Base-by-base conservation (phyloP, 257 asterid genomes). In the Dorcoceras hygrometricum region DNA sequence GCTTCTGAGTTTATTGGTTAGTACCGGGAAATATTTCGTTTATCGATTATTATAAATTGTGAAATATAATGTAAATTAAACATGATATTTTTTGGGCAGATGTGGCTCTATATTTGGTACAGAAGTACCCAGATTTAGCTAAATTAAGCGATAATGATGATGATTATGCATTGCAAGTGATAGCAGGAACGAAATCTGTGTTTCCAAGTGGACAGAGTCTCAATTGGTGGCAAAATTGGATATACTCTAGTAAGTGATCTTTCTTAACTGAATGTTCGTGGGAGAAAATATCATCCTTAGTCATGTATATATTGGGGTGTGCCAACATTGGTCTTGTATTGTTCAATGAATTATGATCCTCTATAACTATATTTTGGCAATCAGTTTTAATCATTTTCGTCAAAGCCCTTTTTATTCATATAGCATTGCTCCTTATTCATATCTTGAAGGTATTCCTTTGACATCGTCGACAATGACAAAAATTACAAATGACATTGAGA, bases 71-170 rank as follows among this genome's bases (percentile, higher is more conserved):
- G n/a, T n/a, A n/a, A n/a, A n/a, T n/a, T n/a, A n/a, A n/a, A n/a
- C n/a, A n/a, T n/a, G 0, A 16, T 22, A 0, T 60, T 1, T 57
- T 29, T 19, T 6, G 24, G 31, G 26, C 65, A 75, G 79, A 75
- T 22, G 10, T 71, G 23, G 75, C 69, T 31, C 2, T 62, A 39
- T 54, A 59, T 22, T 65, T 70, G 75, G 69, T 54, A 24, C 55
- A 58, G 5, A 69, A 59, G 50, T 59, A 65, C 32, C 72, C 74
- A 0, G 31, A 70, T 6, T 20, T 54, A 56, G 68, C 67, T 1
- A 31, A 43, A 5, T 7, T 53, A 4, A 31, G 4, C 10, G 56
- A 6, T 23, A 1, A 50, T 4, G 60, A 22, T 6, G 12, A n/a
- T 55, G 5, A 8, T 9, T 71, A 58, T 0, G 65, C 75, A 9